These are phyloP conservation scores for Geosiphon pyriformis DNA, from an alignment of 192 early-diverging fungal species.

Conservation along the genomic window DNA sequence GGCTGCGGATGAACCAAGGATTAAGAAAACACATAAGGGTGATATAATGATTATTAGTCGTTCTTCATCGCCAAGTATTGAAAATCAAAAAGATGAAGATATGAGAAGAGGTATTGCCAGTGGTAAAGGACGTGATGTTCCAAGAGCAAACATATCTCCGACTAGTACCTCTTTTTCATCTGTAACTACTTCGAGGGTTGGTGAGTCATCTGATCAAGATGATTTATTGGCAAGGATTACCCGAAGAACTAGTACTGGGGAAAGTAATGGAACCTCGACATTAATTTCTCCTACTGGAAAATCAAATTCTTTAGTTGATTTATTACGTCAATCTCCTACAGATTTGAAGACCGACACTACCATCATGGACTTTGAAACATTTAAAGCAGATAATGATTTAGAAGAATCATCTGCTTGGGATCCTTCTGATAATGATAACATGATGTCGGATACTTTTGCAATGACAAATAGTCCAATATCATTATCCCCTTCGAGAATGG, in stretches of 20 bases:
- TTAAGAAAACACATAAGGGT: constrained; percentile 60
- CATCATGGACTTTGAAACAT: not conserved
- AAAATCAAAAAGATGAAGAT: not conserved
- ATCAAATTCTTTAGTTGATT: no score
- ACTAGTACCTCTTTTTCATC: not conserved
- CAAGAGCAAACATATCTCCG: constrained; percentile 10
- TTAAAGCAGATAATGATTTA: not conserved
- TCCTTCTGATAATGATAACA: not conserved
- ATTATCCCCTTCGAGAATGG: not conserved
- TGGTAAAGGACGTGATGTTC: constrained; percentile 1
- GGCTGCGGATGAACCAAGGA: constrained; percentile 44
- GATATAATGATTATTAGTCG: constrained; percentile 45
- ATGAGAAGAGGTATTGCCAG: constrained; percentile 8
- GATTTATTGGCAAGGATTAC: not conserved
- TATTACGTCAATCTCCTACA: no score
- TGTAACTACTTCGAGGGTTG: not conserved
- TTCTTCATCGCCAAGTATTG: not conserved
- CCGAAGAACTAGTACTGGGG: not conserved
- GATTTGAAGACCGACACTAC: not conserved
- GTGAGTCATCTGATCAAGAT: not conserved
- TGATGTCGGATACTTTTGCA: not conserved
- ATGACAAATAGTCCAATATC: not conserved
- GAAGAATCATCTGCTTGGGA: not conserved
- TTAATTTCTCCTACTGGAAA: not conserved
- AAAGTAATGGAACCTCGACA: not conserved